Evolutionary conservation across 495 filamentous ascomycete genomes (phyloP), one percentile per base, ranked within the genome.

Genomic region (Parmelia sp.): DNA sequence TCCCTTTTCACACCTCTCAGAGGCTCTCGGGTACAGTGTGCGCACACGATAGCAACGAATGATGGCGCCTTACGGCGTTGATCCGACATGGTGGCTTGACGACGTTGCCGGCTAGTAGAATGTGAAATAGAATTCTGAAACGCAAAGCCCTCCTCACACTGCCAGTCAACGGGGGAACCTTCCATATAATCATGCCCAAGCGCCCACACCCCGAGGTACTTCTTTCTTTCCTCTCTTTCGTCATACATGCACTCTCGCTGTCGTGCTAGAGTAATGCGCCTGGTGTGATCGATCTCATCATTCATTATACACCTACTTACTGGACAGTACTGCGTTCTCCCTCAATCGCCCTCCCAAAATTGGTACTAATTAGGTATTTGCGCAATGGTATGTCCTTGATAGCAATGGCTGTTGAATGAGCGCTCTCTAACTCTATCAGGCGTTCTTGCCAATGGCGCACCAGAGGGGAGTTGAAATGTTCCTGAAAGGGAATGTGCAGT

Each of bases 381-480:
- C 27, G 59, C 62, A 29, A 69, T 69, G 67, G 67, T 69, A 60
- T 66, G 63, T 49, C 15, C 36, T 36, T 17, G 31, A 33, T 12
- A 51, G 31, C 33, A 17, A 40, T 12, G n/a, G 25, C 17, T 31
- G 36, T 15, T 36, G 14, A 17, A 57, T 31, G 36, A 31, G 19
- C 9, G 27, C 25, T 40, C 39, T 35, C 60, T 63, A 60, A 63
- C 35, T 11, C 8, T 29, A 21, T n/a, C 49, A 71, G 70, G 68
- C 68, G 36, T 67, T 53, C 65, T 70, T 74, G 62, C 73, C 77
- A 42, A 49, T 58, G 67, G 71, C 66, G 73, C 71, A 64, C 68
- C 74, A 72, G 42, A 61, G 65, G 33, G 72, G 70, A 58, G 66
- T 76, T 19, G 78, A 77, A 66, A 75, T 79, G 77, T 77, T 74